Evolutionary conservation across 495 filamentous ascomycete genomes (phyloP).

Genomic region (Tuber aestivum): DNA sequence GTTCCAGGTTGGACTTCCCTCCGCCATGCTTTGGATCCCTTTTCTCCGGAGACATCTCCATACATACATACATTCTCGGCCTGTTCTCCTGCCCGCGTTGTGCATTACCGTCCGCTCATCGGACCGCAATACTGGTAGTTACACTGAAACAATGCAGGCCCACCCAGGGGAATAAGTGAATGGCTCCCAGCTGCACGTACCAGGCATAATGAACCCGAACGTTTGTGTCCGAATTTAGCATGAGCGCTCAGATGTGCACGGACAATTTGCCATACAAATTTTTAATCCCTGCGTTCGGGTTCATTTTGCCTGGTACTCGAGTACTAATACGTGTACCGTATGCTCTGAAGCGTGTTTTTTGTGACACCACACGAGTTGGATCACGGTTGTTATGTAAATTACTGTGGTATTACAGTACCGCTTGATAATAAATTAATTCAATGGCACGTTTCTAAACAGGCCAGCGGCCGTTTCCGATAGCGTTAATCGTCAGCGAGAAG

Average conservation of each 20-base stretch:
- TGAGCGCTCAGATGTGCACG: too few relatives aligned
- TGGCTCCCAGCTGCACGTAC: neutral
- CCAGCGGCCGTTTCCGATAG: neutral
- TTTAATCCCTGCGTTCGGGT: too few relatives aligned
- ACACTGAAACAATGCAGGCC: neutral
- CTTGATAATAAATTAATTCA: neutral
- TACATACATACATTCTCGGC: neutral
- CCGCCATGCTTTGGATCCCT: neutral
- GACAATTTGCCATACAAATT: too few relatives aligned
- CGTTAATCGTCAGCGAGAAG: too few relatives aligned
- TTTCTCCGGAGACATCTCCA: neutral
- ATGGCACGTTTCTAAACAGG: neutral
- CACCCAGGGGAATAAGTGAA: neutral
- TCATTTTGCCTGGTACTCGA: too few relatives aligned
- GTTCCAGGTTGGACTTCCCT: slow-evolving; percentile 1
- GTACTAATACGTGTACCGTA: too few relatives aligned
- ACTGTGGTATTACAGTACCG: neutral
- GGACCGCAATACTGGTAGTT: neutral
- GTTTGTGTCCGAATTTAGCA: too few relatives aligned
- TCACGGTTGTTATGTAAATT: slow-evolving; percentile 1
- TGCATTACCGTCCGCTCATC: neutral
- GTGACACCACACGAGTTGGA: neutral
- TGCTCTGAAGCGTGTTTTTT: neutral
- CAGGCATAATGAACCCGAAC: too few relatives aligned
- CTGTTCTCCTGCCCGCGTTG: neutral